phyloP scores from a whole-genome alignment of 1,139 yeast genomes.

The Protomyces arabidopsidicola region DNA sequence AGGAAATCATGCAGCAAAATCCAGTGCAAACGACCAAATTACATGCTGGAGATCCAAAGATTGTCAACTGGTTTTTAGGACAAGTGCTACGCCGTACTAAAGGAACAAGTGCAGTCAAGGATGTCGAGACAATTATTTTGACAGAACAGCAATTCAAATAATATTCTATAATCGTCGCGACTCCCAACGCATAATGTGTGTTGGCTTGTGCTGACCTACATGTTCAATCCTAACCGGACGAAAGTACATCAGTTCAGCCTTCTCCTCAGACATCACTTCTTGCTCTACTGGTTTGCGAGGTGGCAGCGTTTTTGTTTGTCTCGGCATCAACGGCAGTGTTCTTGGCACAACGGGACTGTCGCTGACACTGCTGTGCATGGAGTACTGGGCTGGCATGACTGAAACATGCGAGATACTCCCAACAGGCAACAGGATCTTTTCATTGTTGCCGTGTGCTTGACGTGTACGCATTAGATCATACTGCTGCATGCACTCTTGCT shows the following conservation, averaged over 20 bases:
- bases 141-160: neutral
- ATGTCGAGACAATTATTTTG: slow-evolving; percentile 13
- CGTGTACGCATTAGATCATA: neutral
- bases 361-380: neutral
- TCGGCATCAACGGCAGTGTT: neutral
- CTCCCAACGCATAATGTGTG: neutral
- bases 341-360: neutral
- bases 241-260: neutral
- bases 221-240: neutral
- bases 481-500: neutral
- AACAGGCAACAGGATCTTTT: neutral
- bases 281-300: neutral
- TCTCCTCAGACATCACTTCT: neutral
- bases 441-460: neutral
- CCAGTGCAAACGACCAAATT: slow-evolving; percentile 57
- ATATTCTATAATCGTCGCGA: neutral
- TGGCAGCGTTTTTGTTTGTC: too few species aligned
- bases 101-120: slow-evolving; percentile 43
- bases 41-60: slow-evolving; percentile 51
- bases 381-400: neutral
- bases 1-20: slow-evolving; percentile 48
- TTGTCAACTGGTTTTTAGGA: slow-evolving; percentile 74
- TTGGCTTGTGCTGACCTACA: neutral
- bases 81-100: slow-evolving; percentile 73
- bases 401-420: neutral